Evolutionary conservation across 495 filamentous ascomycete genomes (phyloP).

Genomic region (Penicillium lividum): DNA sequence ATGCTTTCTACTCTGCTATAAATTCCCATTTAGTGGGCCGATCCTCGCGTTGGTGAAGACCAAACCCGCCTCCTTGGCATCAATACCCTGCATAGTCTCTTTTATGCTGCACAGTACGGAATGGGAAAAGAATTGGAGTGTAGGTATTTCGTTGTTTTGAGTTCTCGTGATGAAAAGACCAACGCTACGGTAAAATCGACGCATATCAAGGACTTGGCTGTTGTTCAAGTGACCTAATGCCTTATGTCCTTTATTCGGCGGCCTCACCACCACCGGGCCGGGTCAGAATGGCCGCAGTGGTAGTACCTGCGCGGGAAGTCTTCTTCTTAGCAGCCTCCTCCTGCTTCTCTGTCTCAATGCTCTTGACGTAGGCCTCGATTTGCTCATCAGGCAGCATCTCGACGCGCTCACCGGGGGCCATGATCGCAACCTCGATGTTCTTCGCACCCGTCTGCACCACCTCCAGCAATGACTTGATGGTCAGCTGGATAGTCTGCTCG

Average conservation of each 20-base stretch:
- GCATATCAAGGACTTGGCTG: slow-evolving; percentile 19
- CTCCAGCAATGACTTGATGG: slow-evolving; percentile 95
- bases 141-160: slow-evolving; percentile 31
- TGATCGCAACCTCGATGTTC: slow-evolving; percentile 99
- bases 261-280: slow-evolving; percentile 56
- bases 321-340: slow-evolving; percentile 98
- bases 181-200: slow-evolving; percentile 33
- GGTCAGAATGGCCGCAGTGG: slow-evolving; percentile 76
- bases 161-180: slow-evolving; percentile 27
- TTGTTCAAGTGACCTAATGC: slow-evolving; percentile 8
- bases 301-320: slow-evolving; percentile 74
- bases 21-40: slow-evolving; percentile 3
- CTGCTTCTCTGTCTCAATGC: slow-evolving; percentile 97
- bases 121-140: slow-evolving; percentile 3
- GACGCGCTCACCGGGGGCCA: slow-evolving; percentile 88
- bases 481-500: slow-evolving; percentile 93
- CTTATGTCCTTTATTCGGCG: slow-evolving; percentile 19
- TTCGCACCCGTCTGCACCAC: slow-evolving; percentile 98
- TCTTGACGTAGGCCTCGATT: slow-evolving; percentile 96
- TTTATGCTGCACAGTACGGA: slow-evolving; percentile 23
- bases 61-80: slow-evolving; percentile 9
- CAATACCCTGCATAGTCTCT: slow-evolving; percentile 21
- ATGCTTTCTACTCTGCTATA: slow-evolving; percentile 16
- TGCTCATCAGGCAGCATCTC: slow-evolving; percentile 96
- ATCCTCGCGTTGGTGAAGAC: slow-evolving; percentile 6